Evolutionary conservation across 345 rosid genomes (phyloP).

Genomic region (Melaleuca quinquenervia): DNA sequence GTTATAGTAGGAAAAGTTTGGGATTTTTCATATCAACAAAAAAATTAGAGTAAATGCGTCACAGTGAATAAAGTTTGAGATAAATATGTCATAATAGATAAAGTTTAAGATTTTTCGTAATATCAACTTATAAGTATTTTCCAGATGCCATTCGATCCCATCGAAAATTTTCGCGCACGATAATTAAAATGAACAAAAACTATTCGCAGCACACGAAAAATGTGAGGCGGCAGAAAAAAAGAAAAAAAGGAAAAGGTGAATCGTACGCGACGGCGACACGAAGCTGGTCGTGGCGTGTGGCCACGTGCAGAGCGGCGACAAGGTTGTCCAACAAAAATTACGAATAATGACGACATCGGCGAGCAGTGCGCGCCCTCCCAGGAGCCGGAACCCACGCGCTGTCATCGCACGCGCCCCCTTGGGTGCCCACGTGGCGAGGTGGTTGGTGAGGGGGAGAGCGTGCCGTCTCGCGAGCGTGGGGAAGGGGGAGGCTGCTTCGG

Average conservation of each 20-base stretch:
- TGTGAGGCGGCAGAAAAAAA: background rate
- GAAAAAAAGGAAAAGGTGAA: background rate
- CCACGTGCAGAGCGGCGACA: background rate
- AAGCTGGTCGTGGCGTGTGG: background rate
- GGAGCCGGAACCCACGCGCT: background rate
- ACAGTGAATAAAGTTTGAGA: too few relatives aligned
- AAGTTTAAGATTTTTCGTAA: too few relatives aligned
- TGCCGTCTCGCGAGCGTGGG: background rate
- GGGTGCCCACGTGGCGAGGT: background rate
- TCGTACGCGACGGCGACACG: background rate
- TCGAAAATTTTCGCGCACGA: background rate
- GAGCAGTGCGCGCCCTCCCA: background rate
- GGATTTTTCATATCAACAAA: too few relatives aligned
- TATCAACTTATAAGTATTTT: too few relatives aligned
- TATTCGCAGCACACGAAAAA: background rate
- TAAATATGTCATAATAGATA: too few relatives aligned
- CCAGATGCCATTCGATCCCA: background rate
- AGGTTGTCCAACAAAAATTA: accelerated
- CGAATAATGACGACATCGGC: background rate
- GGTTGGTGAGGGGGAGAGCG: accelerated
- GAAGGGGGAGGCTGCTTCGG: background rate
- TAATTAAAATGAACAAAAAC: background rate
- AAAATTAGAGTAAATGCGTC: too few relatives aligned
- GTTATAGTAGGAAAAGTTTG: too few relatives aligned
- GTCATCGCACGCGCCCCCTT: background rate